These are phyloP conservation scores for Zygoascus ofunaensis DNA, from an alignment of 805 yeast species.

Conservation along the genomic window DNA sequence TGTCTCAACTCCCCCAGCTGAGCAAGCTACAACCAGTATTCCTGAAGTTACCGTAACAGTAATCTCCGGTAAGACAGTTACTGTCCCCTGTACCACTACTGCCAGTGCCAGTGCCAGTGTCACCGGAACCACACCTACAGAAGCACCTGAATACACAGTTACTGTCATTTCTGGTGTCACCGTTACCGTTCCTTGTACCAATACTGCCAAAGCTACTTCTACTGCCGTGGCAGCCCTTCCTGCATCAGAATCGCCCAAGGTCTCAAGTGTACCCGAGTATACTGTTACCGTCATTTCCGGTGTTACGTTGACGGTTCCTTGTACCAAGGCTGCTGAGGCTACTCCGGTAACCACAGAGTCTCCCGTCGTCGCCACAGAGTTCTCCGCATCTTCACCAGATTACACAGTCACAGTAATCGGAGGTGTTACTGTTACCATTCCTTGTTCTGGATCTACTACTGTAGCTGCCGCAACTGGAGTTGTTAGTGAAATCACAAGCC, in stretches of 20 bases:
- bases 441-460: slow-evolving; percentile 1
- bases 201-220: background rate
- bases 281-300: slow-evolving; percentile 13
- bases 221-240: background rate
- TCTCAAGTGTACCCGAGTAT: slow-evolving; percentile 1
- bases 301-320: slow-evolving; percentile 12
- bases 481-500: background rate
- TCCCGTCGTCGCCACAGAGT: slow-evolving; percentile 4
- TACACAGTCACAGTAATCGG: background rate
- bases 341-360: slow-evolving; percentile 5
- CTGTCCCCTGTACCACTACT: slow-evolving; percentile 4
- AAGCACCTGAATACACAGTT: no score
- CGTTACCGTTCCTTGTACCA: slow-evolving; percentile 4
- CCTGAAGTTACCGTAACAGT: slow-evolving; percentile 2
- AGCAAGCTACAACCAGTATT: no score
- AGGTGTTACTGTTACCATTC: slow-evolving; percentile 6
- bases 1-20: no score
- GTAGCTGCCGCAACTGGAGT: background rate
- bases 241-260: background rate
- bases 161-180: slow-evolving; percentile 4
- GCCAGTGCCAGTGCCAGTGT: slow-evolving; percentile 9
- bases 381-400: no score
- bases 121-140: slow-evolving; percentile 10
- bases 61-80: slow-evolving; percentile 4
- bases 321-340: slow-evolving; percentile 12